Percentiles rank a stretch among this genome's conserved stretches.
These are phyloP conservation scores for Centaurea solstitialis DNA, from an alignment of 129 eudicot genomes.

Conservation along the genomic window DNA sequence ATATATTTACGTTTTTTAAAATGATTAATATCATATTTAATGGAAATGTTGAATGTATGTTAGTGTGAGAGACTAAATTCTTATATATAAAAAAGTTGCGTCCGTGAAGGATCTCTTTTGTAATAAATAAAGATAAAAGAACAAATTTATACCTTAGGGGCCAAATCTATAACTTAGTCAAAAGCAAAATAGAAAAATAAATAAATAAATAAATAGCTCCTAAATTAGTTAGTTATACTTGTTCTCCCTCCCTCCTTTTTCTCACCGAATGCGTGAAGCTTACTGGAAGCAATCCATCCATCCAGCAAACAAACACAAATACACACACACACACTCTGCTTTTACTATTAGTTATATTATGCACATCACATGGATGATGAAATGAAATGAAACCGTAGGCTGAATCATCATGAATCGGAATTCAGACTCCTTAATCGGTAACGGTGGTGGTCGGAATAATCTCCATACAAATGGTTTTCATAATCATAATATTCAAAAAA, in stretches of 20 bases:
- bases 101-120: no score
- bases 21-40: no score
- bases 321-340: neutral
- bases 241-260: neutral
- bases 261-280: neutral
- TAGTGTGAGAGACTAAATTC: no score
- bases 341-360: neutral
- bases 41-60: no score
- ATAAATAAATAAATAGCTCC: neutral
- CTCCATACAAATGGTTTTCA: slow-evolving; percentile 2
- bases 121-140: no score
- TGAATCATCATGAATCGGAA: neutral
- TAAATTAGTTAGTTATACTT: no score
- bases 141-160: no score
- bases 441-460: slow-evolving; percentile 3
- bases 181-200: neutral
- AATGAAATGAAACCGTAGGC: no score
- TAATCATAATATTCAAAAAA: no score
- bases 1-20: no score
- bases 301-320: neutral
- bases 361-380: neutral
- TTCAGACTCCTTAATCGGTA: slow-evolving; percentile 2
- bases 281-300: neutral
- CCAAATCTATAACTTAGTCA: no score
- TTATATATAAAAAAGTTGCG: no score